Evolutionary conservation across 805 yeast genomes (phyloP), one percentile per base, ranked within the genome.

Genomic region (Saccharomyces eubayanus): DNA sequence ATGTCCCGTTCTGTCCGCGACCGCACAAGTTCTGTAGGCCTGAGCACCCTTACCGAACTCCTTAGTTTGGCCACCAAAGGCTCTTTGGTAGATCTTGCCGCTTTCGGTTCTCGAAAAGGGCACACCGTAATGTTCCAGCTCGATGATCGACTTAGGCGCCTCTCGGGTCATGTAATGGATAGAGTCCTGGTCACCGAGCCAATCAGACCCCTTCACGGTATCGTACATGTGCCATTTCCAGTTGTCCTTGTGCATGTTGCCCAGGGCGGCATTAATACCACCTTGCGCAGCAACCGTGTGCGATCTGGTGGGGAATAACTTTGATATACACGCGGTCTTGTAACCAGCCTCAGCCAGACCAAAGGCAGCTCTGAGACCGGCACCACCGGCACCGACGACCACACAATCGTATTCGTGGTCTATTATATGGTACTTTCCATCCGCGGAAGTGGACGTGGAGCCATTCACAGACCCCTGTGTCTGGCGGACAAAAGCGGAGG

Each of bases 171-270:
- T 92, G 77, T 92, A 92, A 76, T 92, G 98, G 70, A 92, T 92
- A 53, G 98, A 97, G 70, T 92, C 99, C 77, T 92, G 99, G 75
- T 92, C 99, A 69, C 99, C 99, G 59, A 92, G 83, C 99, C 99
- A 92, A 76, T 92, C 99, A 9, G 97, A 90, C 59, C 99, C 99
- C 77, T 92, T 92, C 64, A 92, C 98, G 66, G 99, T 92, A 71
- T 92, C 99, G 76, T 92, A 92, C 97, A 92, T 91, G 74, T 92
- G 99, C 97, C 98, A 94, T 74, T 89, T 96, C 99, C 99, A 92
- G 78, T 91, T 91, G 74, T 92, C 99, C 63, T 82, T 79, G 78
- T 94, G 98, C 96, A 92, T 92, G 80, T 92, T 92, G 63, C 98
- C 99, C 61, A 92, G 80, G 30, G 99, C 99, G 62, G 98, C 99